Percentiles rank a stretch among this genome's conserved stretches.
phyloP scores from a whole-genome alignment of 148 eudicot species.

The Rhododendron simsii region DNA sequence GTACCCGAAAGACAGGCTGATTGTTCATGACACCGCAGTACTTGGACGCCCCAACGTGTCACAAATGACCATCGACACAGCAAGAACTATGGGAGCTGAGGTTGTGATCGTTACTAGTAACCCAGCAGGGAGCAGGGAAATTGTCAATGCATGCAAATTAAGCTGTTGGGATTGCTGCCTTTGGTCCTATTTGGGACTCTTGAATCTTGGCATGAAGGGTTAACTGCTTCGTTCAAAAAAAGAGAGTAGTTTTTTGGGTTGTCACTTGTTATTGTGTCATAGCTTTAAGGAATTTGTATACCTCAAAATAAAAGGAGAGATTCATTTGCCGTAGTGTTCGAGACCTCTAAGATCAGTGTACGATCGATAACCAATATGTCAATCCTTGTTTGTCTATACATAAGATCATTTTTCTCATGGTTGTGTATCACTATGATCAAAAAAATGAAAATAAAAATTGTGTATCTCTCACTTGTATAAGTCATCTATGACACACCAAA shows the following conservation, averaged over 20 bases:
- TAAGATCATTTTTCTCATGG: too few species aligned
- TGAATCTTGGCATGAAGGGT: neutral
- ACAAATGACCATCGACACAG: constrained; percentile 37
- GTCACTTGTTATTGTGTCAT: neutral
- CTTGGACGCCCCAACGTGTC: constrained; percentile 46
- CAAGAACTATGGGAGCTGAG: constrained; percentile 35
- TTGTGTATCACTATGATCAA: too few species aligned
- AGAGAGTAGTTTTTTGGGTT: neutral
- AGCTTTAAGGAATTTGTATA: too few species aligned
- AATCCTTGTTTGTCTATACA: too few species aligned
- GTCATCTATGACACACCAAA: too few species aligned
- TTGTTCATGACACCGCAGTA: constrained; percentile 49
- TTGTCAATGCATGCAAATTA: constrained; percentile 48
- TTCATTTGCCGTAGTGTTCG: too few species aligned
- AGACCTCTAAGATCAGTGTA: too few species aligned
- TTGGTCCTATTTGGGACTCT: constrained; percentile 59
- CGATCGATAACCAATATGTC: too few species aligned
- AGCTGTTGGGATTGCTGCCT: constrained; percentile 35
- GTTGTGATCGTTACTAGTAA: constrained; percentile 56
- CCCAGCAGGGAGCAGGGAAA: constrained; percentile 52
- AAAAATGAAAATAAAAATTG: too few species aligned
- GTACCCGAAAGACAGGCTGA: constrained; percentile 34
- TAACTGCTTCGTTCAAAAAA: neutral
- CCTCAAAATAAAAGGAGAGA: too few species aligned
- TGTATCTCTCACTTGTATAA: too few species aligned